phyloP scores from a whole-genome alignment of 2,329 filamentous ascomycete species.

The Paraconiothyrium brasiliense region DNA sequence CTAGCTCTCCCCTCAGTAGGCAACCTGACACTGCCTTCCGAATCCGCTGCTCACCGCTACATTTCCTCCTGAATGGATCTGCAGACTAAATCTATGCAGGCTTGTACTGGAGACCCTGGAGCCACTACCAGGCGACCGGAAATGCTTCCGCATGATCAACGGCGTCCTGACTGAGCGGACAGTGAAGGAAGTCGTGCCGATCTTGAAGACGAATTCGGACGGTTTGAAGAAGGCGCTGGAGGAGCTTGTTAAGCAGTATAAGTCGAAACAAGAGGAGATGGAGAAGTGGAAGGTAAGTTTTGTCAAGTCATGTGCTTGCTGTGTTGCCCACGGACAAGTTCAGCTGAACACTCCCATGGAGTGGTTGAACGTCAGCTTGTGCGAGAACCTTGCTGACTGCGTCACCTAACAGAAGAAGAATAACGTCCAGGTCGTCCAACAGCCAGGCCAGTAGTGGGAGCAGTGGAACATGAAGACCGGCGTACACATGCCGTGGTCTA shows the following conservation, averaged over 20 bases:
- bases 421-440: conserved; percentile 86
- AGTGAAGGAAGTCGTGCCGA: conserved; percentile 89
- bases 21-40: not conserved
- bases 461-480: conserved; percentile 19
- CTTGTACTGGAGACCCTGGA: conserved; percentile 92
- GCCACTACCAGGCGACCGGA: conserved; percentile 83
- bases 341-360: conserved; percentile 7
- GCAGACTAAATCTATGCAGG: conserved; percentile 60
- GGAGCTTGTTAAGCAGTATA: conserved; percentile 96
- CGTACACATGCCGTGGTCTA: conserved; percentile 25
- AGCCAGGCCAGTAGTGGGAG: conserved; percentile 55
- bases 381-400: conserved; percentile 23
- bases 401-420: conserved; percentile 76
- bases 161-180: conserved; percentile 94
- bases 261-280: conserved; percentile 90
- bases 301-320: not conserved
- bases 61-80: conserved; percentile 5
- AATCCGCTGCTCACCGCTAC: conserved; percentile 31
- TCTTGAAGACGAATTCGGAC: conserved; percentile 91
- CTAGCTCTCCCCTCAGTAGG: conserved; percentile 24
- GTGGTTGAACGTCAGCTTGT: conserved; percentile 9
- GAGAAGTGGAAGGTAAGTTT: conserved; percentile 94
- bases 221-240: conserved; percentile 93
- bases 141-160: conserved; percentile 99
- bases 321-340: not conserved